Base-by-base conservation (phyloP, 1,139 yeast species). In the Yamadazyma triangularis region DNA sequence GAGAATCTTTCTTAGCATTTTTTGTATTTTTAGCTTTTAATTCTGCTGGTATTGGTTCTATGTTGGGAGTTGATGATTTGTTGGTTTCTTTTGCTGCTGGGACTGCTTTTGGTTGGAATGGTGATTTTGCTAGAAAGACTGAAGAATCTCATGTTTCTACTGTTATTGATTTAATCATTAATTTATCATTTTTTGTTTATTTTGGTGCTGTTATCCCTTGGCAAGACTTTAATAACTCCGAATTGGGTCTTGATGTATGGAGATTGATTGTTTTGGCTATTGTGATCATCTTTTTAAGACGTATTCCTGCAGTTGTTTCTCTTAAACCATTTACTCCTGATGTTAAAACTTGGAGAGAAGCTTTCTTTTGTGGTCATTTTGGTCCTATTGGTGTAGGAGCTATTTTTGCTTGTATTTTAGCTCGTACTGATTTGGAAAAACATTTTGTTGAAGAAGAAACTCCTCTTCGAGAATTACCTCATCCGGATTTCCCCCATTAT, bases 321-420 rank as follows among this genome's bases (percentile, higher is more conserved):
- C 62, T 86, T 34, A 86, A 86, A 50, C 87, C 89, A 0, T 53
- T 89, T 11, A 82, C 86, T n/a, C 96, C 97, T 0, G 97, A 89
- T 55, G 77, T 91, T 26, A 79, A 86, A 46, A 78, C 91, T 22
- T 89, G 97, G 96, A 76, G 95, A 57, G 97, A 91, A 52, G 96
- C 96, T 0, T 52, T 91, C 6, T 88, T 91, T 51, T 89, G 95
- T 56, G 97, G 97, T 14, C 97, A 91, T 61, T 91, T 91, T 56
- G 98, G 98, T 27, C 98, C 98, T 8, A 87, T 91, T 52, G 98
- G 98, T 33, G 98, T 91, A 8, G 97, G 97, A 41, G 97, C 97
- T 1, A 75, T 91, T 13, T 91, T 86, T 59, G 95, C 95, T 13
- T 79, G 89, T 10, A 82, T 91, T 36, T 64, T 89, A 45, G 91